Base-by-base conservation (phyloP, 192 early-diverging fungal genomes). In the Coemansia sp. region DNA sequence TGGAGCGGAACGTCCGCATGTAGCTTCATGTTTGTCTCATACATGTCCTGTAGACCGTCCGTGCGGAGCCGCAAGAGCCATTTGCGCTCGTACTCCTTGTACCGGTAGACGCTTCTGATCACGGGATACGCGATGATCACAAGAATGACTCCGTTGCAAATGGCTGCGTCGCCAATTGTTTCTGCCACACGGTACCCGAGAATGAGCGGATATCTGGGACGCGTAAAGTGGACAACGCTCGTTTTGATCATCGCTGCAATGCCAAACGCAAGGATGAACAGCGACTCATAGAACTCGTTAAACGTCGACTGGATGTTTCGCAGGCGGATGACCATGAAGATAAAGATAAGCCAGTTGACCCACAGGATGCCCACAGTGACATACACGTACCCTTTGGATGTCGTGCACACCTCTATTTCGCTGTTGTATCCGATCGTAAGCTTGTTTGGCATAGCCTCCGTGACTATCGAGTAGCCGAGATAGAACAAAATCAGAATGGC, bases 231-330 rank as follows among this genome's bases (percentile, higher is more conserved):
- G 4, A 66, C 64, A 4, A 61, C 24, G 39, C 45, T 66, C 2
- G 71, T 72, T 56, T 72, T 60, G 35, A 72, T 12, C 64, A 72
- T 56, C 10, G 71, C 56, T 6, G 71, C 64, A 9, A 69, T 34
- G 4, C 58, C 68, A 30, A 69, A 61, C n/a, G 45, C 41, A 34
- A 33, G 55, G 52, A 69, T 63, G 26, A 62, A 35, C 16, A 69
- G 41, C 10, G 55, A 62, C 59, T 69, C 68, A 49, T 61, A 57
- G 45, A 69, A 69, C 52, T 69, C 68, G 61, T 69, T 69, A 38
- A 69, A 69, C 26, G 60, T 63, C 39, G 68, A 63, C 53, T 69
- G 70, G 38, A 65, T 72, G 18, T 72, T 58, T 39, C 70, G 70
- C 63, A 72, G 57, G 0, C 64, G 55, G 48, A 66, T 20, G 35